Conservation (phyloP, 805 yeast genomes). For the Barnettozyma pratensis region DNA sequence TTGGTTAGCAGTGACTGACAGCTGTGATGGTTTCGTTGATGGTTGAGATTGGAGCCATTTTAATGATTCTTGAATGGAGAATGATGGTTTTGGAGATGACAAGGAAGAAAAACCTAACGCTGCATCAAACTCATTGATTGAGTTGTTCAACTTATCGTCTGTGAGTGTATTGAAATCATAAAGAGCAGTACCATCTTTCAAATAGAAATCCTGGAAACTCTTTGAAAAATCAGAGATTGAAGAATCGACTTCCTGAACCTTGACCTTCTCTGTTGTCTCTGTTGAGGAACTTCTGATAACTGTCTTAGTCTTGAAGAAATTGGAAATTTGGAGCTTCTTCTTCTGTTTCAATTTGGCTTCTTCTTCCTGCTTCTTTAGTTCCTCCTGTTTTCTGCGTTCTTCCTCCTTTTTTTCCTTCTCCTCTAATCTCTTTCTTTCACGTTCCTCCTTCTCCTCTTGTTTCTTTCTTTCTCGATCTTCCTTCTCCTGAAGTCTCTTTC, state of each 20-base stretch:
- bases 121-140: conserved; percentile 10
- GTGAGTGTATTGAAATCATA: conserved; percentile 9
- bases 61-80: background rate
- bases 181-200: conserved; percentile 29
- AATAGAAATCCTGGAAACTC: conserved; percentile 32
- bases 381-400: conserved; percentile 28
- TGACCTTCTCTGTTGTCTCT: background rate
- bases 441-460: conserved; percentile 13
- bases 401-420: conserved; percentile 25
- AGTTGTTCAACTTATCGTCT: background rate
- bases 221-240: conserved; percentile 28
- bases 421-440: conserved; percentile 21
- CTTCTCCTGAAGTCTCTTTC: conserved; percentile 22
- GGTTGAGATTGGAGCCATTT: conserved; percentile 8
- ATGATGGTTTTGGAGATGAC: background rate
- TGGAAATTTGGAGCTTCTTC: conserved; percentile 27
- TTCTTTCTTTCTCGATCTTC: conserved; percentile 11
- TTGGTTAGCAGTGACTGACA: conserved; percentile 24
- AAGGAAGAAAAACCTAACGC: conserved; percentile 1
- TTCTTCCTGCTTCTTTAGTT: conserved; percentile 33
- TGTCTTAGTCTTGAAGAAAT: conserved; percentile 25
- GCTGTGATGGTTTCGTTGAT: background rate
- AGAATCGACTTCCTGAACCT: background rate
- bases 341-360: conserved; percentile 30
- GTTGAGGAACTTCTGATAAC: conserved; percentile 13